A percentile compares a stretch with the other conserved stretches of the same genome.
phyloP scores from a whole-genome alignment of 2,329 filamentous ascomycete species.

The Colletotrichum abscissum region DNA sequence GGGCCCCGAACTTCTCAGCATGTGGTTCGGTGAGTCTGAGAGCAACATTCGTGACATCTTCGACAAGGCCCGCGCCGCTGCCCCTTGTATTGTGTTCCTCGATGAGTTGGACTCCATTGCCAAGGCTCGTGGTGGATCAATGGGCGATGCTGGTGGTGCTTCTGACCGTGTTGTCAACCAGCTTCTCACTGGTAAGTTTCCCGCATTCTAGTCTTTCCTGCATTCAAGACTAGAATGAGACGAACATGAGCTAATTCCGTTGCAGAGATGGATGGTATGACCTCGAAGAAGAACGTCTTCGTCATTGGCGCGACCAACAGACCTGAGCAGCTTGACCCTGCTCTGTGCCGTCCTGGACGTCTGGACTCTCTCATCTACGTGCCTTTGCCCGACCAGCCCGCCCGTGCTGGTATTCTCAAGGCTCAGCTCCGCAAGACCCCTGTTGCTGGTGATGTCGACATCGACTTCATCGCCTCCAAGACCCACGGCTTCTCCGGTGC shows the following conservation, averaged over 20 bases:
- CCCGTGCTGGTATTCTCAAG: conserved; percentile 89
- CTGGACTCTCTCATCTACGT: conserved; percentile 99
- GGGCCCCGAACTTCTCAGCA: conserved; percentile 96
- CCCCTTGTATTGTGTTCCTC: conserved; percentile 98
- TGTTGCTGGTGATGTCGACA: conserved; percentile 86
- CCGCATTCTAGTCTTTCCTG: conserved; percentile 37
- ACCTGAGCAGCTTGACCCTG: conserved; percentile 98
- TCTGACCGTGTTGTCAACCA: conserved; percentile 99
- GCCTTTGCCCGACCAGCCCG: conserved; percentile 91
- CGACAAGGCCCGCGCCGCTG: conserved; percentile 98
- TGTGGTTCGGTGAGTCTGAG: conserved; percentile 99
- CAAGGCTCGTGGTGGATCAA: conserved; percentile 97
- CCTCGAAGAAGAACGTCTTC: conserved; percentile 99
- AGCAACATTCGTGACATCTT: conserved; percentile 99
- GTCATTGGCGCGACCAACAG: conserved; percentile 99
- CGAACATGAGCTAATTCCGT: conserved; percentile 4
- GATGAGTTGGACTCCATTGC: conserved; percentile 99
- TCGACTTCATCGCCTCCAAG: conserved; percentile 93
- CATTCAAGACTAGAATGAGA: neutral
- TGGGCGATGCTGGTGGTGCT: conserved; percentile 95
- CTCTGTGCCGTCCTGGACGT: conserved; percentile 97
- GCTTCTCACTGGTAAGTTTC: conserved; percentile 86
- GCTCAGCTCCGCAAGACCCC: conserved; percentile 99
- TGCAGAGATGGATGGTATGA: conserved; percentile 98
- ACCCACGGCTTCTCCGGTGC: conserved; percentile 99